Percentiles rank a stretch among this genome's conserved stretches.
These are phyloP conservation scores for Xylariales sp. DNA, from an alignment of 2,329 filamentous ascomycete species.

Conservation along the genomic window DNA sequence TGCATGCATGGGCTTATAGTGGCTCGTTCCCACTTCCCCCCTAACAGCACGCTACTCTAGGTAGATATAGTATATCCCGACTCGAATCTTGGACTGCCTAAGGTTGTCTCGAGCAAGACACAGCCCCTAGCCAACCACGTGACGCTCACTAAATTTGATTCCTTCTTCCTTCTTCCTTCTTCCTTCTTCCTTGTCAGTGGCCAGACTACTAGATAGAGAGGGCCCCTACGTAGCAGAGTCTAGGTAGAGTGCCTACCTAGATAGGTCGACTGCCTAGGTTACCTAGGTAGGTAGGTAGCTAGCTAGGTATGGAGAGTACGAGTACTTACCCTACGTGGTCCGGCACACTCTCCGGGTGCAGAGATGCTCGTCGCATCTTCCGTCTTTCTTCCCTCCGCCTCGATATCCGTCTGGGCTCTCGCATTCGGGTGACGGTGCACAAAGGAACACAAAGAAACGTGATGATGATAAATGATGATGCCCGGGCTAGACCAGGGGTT, in stretches of 20 bases:
- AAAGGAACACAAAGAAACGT: not conserved
- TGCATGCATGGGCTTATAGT: conserved; percentile 25
- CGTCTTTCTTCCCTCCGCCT: conserved; percentile 13
- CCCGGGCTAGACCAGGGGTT: not conserved
- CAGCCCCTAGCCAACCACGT: conserved; percentile 34
- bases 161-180: conserved; percentile 17
- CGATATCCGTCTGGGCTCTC: conserved; percentile 17
- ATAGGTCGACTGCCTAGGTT: no score
- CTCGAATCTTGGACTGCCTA: conserved; percentile 17
- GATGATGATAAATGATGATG: no score
- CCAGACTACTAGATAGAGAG: not conserved
- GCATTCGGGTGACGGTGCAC: not conserved
- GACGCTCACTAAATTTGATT: conserved; percentile 9
- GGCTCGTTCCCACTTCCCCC: conserved; percentile 24
- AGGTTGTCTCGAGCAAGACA: conserved; percentile 26
- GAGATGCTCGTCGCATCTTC: conserved; percentile 1
- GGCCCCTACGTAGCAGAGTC: not conserved
- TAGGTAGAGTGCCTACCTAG: not conserved
- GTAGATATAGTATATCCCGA: conserved; percentile 8
- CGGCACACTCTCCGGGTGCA: conserved; percentile 13
- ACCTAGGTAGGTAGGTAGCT: no score
- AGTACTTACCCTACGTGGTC: not conserved
- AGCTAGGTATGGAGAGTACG: not conserved
- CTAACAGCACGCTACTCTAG: conserved; percentile 17
- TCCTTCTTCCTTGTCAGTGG: not conserved